phyloP scores from a whole-genome alignment of 2,329 filamentous ascomycete species.

The Aspergillus luchuensis region DNA sequence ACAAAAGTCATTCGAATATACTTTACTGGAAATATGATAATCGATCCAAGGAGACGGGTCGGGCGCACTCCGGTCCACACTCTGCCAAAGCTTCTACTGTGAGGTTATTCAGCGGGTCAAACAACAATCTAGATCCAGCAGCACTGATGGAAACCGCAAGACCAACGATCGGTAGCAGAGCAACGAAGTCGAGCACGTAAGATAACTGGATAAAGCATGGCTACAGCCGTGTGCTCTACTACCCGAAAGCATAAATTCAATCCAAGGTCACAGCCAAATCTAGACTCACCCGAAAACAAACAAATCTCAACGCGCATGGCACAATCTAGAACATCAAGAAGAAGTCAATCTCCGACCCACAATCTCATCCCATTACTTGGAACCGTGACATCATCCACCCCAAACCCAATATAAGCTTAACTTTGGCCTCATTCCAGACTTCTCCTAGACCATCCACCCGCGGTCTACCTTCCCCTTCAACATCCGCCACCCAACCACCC shows the following conservation, averaged over 20 bases:
- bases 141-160: not conserved
- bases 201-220: not conserved
- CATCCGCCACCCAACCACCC: not conserved
- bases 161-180: not conserved
- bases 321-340: not conserved
- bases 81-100: too few relatives aligned
- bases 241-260: not conserved
- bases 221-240: not conserved
- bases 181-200: not conserved
- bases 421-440: not conserved
- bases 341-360: not conserved
- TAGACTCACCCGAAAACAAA: not conserved
- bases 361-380: not conserved
- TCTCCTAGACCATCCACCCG: not conserved
- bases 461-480: not conserved
- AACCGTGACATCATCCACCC: not conserved
- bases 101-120: not conserved
- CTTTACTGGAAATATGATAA: too few relatives aligned
- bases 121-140: not conserved
- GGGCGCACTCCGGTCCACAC: too few relatives aligned
- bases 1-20: not conserved
- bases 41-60: too few relatives aligned
- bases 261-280: not conserved
- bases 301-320: not conserved
- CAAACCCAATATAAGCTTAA: not conserved